Evolutionary conservation across 331 rosid genomes (phyloP), one percentile per base, ranked within the genome.

Genomic region (Ulmus americana): DNA sequence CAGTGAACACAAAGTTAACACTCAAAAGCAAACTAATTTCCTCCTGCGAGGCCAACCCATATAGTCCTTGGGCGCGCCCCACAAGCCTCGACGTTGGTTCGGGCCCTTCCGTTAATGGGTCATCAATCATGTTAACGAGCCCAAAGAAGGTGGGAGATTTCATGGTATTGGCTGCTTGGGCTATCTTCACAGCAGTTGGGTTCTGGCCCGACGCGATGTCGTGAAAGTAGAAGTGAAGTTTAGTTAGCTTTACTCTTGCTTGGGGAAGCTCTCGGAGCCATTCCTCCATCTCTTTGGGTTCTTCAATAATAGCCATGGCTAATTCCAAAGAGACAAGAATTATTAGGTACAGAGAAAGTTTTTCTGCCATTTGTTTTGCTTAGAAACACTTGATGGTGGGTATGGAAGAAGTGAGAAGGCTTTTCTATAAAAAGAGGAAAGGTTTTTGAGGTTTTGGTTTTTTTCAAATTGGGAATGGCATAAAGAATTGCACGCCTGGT

Each of bases 171-270:
- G 62, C 10, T 6, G 71, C 35, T 1, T 39, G 14, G 16, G 61
- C 55, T 14, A 45, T 38, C 39, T 2, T 13, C 18, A 67, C 39
- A 9, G 18, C 6, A 39, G 64, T 44, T 15, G 14, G 64, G 14
- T 18, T 42, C 7, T 14, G 39, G 56, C 72, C 72, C 2, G 43
- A 45, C 55, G 56, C 5, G 3, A 15, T 40, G 40, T 67, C 64
- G 56, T 67, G 72, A 5, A 67, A 56, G 56, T 28, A 67, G 64
- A 67, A 67, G 13, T 45, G 72, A 18, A 67, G 64, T 3, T 10
- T 20, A 10, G 72, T 67, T 46, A 67, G 64, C 72, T 56, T 67
- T 18, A 7, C 39, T 45, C 38, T 35, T 45, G 40, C 13, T 14
- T 35, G 20, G 39, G 10, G 39, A 38, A 67, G 64, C 11, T 28